Conservation (phyloP, 345 rosid genomes). For the Excoecaria cochinchinensis region DNA sequence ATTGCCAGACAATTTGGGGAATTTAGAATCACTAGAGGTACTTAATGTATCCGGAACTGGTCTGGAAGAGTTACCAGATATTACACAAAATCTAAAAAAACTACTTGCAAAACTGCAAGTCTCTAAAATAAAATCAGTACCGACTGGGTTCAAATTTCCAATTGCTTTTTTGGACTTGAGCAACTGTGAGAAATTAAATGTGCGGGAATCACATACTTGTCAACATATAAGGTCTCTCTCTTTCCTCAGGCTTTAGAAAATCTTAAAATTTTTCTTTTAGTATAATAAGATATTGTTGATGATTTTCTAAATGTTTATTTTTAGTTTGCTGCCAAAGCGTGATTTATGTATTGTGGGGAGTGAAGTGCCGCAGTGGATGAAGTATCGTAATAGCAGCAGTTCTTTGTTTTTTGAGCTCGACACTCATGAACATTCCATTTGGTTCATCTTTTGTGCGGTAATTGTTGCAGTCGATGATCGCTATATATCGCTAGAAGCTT, state of each 20-base stretch:
- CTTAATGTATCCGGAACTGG: no score
- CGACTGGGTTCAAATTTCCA: no score
- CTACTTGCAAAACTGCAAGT: not conserved
- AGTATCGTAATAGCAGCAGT: not conserved
- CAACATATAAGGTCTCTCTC: not conserved
- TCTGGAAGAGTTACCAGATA: not conserved
- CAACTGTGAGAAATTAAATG: not conserved
- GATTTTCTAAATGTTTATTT: not conserved
- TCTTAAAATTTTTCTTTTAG: no score
- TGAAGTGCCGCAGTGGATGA: not conserved
- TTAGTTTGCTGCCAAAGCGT: not conserved
- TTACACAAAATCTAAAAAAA: not conserved
- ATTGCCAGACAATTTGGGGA: no score
- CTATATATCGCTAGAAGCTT: no score
- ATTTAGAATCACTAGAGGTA: no score
- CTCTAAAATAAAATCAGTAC: not conserved
- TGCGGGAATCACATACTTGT: not conserved
- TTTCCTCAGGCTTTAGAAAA: not conserved
- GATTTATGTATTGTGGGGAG: not conserved
- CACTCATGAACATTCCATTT: not conserved
- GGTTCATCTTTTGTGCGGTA: not conserved
- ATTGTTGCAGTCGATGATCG: not conserved
- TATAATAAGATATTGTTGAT: no score
- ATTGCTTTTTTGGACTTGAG: not conserved
- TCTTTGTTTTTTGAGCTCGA: not conserved